These are phyloP conservation scores for Colletotrichum lini DNA, from an alignment of 2,329 filamentous ascomycete species.

Conservation along the genomic window DNA sequence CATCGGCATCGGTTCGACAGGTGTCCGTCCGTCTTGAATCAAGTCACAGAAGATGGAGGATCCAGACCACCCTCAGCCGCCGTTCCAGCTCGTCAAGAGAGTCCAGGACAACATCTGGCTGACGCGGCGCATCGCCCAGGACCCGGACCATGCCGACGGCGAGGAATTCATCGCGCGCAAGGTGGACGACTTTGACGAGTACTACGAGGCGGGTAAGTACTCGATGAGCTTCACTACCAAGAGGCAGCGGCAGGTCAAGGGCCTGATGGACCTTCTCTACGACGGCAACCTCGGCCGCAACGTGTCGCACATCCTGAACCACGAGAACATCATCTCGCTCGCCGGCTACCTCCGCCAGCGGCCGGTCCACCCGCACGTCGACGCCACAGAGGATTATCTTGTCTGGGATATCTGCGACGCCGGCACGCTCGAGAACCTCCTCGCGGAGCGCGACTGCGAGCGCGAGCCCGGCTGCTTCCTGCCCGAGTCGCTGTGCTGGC, in stretches of 20 bases:
- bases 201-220: slow-evolving; percentile 28
- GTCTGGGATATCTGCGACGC: slow-evolving; percentile 69
- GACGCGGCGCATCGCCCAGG: slow-evolving; percentile 49
- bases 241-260: slow-evolving; percentile 43
- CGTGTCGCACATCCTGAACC: slow-evolving; percentile 59
- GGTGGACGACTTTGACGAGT: slow-evolving; percentile 43
- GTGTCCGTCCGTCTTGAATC: not conserved
- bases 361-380: slow-evolving; percentile 40
- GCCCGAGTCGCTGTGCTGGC: slow-evolving; percentile 70
- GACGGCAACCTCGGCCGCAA: slow-evolving; percentile 48
- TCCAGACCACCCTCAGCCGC: slow-evolving; percentile 30
- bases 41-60: slow-evolving; percentile 23
- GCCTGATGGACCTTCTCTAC: slow-evolving; percentile 49
- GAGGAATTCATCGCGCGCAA: slow-evolving; percentile 53
- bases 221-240: slow-evolving; percentile 39
- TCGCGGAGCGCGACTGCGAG: slow-evolving; percentile 48
- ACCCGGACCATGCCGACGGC: slow-evolving; percentile 40
- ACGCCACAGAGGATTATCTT: slow-evolving; percentile 51
- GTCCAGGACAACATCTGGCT: slow-evolving; percentile 51
- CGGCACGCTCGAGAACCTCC: slow-evolving; percentile 61
- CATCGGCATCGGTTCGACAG: not conserved
- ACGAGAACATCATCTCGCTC: slow-evolving; percentile 64
- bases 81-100: slow-evolving; percentile 51
- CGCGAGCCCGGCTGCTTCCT: slow-evolving; percentile 53
- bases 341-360: slow-evolving; percentile 53